Percentiles rank a stretch among this genome's conserved stretches.
Evolutionary conservation across 2,329 filamentous ascomycete species (phyloP).

Genomic region (Fusarium nematophilum): DNA sequence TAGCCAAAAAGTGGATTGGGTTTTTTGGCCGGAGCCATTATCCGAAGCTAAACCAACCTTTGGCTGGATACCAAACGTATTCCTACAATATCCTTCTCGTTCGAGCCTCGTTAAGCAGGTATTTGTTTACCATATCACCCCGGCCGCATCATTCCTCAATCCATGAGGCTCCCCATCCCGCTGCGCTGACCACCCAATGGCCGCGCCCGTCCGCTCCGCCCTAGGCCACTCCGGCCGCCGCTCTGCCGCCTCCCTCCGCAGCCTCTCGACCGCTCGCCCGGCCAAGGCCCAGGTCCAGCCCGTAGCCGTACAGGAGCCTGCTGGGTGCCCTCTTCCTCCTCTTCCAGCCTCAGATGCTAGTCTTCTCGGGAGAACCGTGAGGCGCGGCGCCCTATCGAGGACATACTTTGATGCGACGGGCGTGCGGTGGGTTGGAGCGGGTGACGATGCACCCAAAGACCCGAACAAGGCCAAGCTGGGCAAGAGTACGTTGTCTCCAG

Average conservation of each 20-base stretch:
- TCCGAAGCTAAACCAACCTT: constrained; percentile 11
- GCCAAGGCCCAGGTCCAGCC: constrained; percentile 47
- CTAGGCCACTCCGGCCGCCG: constrained; percentile 41
- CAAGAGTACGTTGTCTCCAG: constrained; percentile 61
- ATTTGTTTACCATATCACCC: neutral
- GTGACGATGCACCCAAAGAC: constrained; percentile 55
- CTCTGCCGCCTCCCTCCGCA: constrained; percentile 40
- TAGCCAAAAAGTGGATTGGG: constrained; percentile 37
- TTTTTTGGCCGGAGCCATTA: too few relatives aligned
- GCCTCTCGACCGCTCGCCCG: constrained; percentile 45
- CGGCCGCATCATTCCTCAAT: constrained; percentile 12
- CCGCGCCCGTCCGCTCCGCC: constrained; percentile 47
- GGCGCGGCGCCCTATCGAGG: constrained; percentile 33
- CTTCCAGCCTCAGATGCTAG: constrained; percentile 11
- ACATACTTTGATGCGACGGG: constrained; percentile 50
- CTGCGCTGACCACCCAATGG: constrained; percentile 48
- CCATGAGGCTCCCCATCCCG: constrained; percentile 38
- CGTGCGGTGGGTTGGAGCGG: constrained; percentile 42
- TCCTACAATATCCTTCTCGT: constrained; percentile 6
- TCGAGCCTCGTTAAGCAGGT: neutral
- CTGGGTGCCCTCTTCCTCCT: too few relatives aligned
- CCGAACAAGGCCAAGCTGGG: constrained; percentile 72
- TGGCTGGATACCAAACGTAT: constrained; percentile 3
- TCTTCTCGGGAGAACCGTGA: constrained; percentile 16
- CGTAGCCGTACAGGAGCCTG: constrained; percentile 24